A percentile compares a stretch with the other conserved stretches of the same genome.
phyloP scores from a whole-genome alignment of 306 rosid genomes.

The Myrica gale region DNA sequence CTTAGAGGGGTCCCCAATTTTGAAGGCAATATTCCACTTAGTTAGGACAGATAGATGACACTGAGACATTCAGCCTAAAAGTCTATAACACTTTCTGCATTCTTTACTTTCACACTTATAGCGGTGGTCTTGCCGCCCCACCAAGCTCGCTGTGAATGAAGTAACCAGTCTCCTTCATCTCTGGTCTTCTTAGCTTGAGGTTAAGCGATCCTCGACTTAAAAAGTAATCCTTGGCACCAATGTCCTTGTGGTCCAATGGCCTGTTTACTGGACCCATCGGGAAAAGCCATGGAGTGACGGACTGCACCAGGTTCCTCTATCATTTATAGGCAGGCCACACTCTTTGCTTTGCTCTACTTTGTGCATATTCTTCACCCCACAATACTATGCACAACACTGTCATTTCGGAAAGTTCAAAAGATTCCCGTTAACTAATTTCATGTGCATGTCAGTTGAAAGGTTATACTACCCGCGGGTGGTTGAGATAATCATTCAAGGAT shows the following conservation, averaged over 20 bases:
- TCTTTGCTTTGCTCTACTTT: too few relatives aligned
- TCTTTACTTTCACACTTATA: not conserved
- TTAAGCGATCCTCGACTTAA: not conserved
- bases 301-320: too few relatives aligned
- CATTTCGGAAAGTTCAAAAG: too few relatives aligned
- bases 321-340: too few relatives aligned
- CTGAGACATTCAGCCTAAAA: not conserved
- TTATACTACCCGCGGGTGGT: too few relatives aligned
- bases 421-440: too few relatives aligned
- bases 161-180: constrained; percentile 20
- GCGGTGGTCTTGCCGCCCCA: constrained; percentile 7
- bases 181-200: not conserved
- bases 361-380: not conserved
- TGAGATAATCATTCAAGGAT: too few relatives aligned
- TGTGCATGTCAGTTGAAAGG: too few relatives aligned
- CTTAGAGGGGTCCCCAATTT: not conserved
- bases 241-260: constrained; percentile 22
- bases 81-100: not conserved
- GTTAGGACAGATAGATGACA: not conserved
- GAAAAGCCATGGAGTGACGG: not conserved
- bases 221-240: not conserved
- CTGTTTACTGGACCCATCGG: not conserved
- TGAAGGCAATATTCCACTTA: not conserved
- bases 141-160: not conserved
- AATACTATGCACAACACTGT: not conserved